Percentiles rank a stretch among this genome's conserved stretches.
These are phyloP conservation scores for Xanthoparmelia taractica DNA, from an alignment of 495 filamentous ascomycete genomes.

Conservation along the genomic window DNA sequence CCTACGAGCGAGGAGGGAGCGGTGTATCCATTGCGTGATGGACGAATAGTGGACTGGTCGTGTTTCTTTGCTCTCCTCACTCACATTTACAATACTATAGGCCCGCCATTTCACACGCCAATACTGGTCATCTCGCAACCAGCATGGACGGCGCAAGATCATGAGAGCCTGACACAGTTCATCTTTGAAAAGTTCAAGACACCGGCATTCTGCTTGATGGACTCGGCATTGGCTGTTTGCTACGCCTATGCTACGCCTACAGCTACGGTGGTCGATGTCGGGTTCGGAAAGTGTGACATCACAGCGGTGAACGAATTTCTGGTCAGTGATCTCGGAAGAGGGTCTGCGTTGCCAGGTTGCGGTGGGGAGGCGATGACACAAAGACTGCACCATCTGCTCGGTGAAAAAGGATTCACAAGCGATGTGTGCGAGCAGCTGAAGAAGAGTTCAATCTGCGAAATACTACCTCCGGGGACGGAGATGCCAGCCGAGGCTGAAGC, in stretches of 20 bases:
- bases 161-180: constrained; percentile 77
- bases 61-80: constrained; percentile 86
- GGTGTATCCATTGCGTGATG: constrained; percentile 74
- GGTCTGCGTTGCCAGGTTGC: constrained; percentile 56
- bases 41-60: constrained; percentile 78
- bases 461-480: constrained; percentile 61
- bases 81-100: constrained; percentile 79
- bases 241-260: constrained; percentile 73
- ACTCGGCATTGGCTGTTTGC: constrained; percentile 71
- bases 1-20: constrained; percentile 79
- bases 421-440: constrained; percentile 97
- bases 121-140: constrained; percentile 83
- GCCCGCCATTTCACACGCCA: constrained; percentile 86
- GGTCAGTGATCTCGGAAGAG: constrained; percentile 53
- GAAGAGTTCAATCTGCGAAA: constrained; percentile 78
- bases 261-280: constrained; percentile 81
- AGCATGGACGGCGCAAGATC: constrained; percentile 74
- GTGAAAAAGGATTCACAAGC: constrained; percentile 59
- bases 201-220: constrained; percentile 78
- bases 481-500: constrained; percentile 47
- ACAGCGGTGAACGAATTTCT: constrained; percentile 76
- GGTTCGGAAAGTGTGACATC: constrained; percentile 82
- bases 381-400: constrained; percentile 60
- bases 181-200: constrained; percentile 96
- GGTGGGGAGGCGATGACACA: constrained; percentile 89